Evolutionary conservation across 2,329 filamentous ascomycete species (phyloP).

Genomic region (Colletotrichum salicis): DNA sequence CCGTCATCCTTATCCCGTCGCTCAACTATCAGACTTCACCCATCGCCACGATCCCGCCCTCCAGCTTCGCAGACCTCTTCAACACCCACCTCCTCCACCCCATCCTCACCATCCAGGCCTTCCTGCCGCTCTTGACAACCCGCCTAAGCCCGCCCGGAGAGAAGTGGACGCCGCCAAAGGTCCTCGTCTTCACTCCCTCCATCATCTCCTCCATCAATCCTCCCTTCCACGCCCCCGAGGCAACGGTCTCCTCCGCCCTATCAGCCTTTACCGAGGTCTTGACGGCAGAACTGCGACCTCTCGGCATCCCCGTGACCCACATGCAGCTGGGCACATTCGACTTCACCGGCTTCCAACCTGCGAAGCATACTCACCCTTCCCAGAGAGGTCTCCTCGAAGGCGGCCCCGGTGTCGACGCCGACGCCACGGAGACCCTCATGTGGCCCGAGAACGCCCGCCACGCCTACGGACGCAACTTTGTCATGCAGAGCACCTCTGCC

Average conservation of each 20-base stretch:
- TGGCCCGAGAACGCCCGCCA: slow-evolving; percentile 72
- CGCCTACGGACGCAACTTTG: slow-evolving; percentile 72
- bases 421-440: slow-evolving; percentile 65
- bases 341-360: slow-evolving; percentile 72
- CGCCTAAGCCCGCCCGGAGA: slow-evolving; percentile 65
- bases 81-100: slow-evolving; percentile 93
- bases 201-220: slow-evolving; percentile 84
- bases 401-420: slow-evolving; percentile 50
- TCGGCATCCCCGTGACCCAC: slow-evolving; percentile 83
- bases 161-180: slow-evolving; percentile 68
- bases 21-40: slow-evolving; percentile 83
- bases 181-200: slow-evolving; percentile 81
- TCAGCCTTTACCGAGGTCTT: slow-evolving; percentile 86
- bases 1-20: slow-evolving; percentile 85
- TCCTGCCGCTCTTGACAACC: slow-evolving; percentile 80
- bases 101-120: slow-evolving; percentile 87
- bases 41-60: slow-evolving; percentile 85
- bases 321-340: slow-evolving; percentile 94
- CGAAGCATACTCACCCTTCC: slow-evolving; percentile 50
- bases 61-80: slow-evolving; percentile 87
- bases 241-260: slow-evolving; percentile 86
- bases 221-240: slow-evolving; percentile 86
- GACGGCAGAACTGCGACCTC: slow-evolving; percentile 79
- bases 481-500: slow-evolving; percentile 63
- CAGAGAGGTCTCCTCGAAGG: slow-evolving; percentile 54